Base-by-base conservation (phyloP, 1,284 basidiomycete genomes). In the Malassezia psittaci region DNA sequence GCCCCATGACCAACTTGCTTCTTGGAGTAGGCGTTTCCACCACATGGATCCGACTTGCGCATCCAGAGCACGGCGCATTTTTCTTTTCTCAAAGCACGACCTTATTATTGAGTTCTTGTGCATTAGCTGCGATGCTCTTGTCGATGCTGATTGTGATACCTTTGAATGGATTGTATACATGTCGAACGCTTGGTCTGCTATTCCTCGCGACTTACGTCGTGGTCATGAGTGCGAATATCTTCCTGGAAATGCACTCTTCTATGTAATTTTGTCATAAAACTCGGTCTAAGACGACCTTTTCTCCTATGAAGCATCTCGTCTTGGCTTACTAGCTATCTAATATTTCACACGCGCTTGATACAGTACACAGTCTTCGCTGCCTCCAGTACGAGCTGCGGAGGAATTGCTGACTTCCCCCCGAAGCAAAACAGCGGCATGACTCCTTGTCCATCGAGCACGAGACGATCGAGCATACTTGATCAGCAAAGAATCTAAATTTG, bases 1-100 rank as follows among this genome's bases (percentile, higher is more conserved):
- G 88, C 1, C 90, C 90, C 0, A 90, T 98, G 89, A 83, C 96
- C 65, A 98, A 96, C 77, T 88, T 98, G 63, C 82, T 96, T 4
- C 83, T 98, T 49, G 89, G 89, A 12, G 80, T 90, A 56, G 87
- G 89, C 40, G 79, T 88, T 54, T 85, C 86, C 0, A 85, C 88
- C 15, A 62, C 65, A 0, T 69, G 58, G 54, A 47, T 69, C 35
- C 52, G 43, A 19, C 38, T 52, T 16, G 11, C 12, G 16, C 38
- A 48, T 11, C 48, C 50, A 7, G 1, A 48, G 32, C 48, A 41
- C 15, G 48, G 40, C 32, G 16, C 50, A 15, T 52, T 51, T 39
- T 18, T 19, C 15, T 35, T 57, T 15, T n/a, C 38, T n/a, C 39
- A 13, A 29, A 43, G 33, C 42, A 43, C 51, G 33, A 24, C 43